Evolutionary conservation across 352 stramenopile genomes (phyloP), one percentile per base, ranked within the genome.

Genomic region (Globisporangium radiosum): DNA sequence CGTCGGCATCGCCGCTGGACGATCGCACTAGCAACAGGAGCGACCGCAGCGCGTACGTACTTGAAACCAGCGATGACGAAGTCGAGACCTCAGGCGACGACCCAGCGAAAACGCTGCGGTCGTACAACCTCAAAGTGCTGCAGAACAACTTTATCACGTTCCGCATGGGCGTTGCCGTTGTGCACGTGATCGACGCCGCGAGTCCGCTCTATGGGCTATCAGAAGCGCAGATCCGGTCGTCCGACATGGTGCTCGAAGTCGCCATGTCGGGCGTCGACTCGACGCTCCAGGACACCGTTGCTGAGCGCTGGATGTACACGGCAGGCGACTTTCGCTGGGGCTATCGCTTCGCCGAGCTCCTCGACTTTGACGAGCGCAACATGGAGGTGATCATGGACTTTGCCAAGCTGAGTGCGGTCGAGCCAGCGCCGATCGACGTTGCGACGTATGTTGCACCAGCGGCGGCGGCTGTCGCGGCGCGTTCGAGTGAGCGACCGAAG

Each of bases 141-240:
- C 84, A 92, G 44, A 85, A 88, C 64, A 91, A 91, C 47, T 94
- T 92, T 44, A 90, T 94, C 58, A 91, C 83, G 42, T 92, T 94
- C 55, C 84, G 84, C 36, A 90, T 94, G 77, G 81, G 80, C 43
- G 66, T 94, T 17, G 81, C 83, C 4, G 76, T 90, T 7, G 81
- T 94, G 40, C 84, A 94, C 39, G 64, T 94, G 17, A 89, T 94
- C 51, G 76, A 90, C 48, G 78, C 78, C 52, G 70, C 71, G 40
- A 89, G 76, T 54, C 85, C 81, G 19, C 59, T 94, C 13, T 88
- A 72, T 36, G 74, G 77, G 1, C 75, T 91, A 65, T 88, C 57
- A 0, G 70, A 87, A 57, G 64, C 60, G 19, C 78, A 90, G 11
- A 71, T 93, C 54, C 63, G 63, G 3, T 66, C 66, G 19, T 83